phyloP scores from a whole-genome alignment of 1,284 basidiomycete species.

The Ceratobasidium sp. region DNA sequence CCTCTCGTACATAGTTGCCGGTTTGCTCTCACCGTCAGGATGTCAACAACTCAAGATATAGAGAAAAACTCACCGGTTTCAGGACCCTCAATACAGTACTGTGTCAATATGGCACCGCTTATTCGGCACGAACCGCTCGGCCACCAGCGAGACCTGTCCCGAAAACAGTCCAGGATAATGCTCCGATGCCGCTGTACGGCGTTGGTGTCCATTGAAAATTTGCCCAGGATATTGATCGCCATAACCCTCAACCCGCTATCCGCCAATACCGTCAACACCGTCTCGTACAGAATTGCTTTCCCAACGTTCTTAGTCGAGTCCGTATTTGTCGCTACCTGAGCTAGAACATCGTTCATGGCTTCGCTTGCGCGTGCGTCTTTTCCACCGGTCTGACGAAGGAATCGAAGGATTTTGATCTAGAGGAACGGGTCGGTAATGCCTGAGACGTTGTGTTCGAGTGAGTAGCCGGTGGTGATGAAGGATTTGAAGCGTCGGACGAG shows the following conservation, averaged over 20 bases:
- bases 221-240: conserved; percentile 99
- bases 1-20: conserved; percentile 97
- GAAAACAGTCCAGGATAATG: conserved; percentile 93
- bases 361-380: conserved; percentile 92
- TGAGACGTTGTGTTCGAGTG: conserved; percentile 99
- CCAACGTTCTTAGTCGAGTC: conserved; percentile 99
- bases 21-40: conserved; percentile 69
- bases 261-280: conserved; percentile 96
- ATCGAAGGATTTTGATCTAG: conserved; percentile 96
- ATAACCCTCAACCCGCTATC: conserved; percentile 96
- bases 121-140: conserved; percentile 95
- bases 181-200: conserved; percentile 98
- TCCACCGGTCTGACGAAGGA: conserved; percentile 89
- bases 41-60: conserved; percentile 19
- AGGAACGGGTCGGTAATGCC: conserved; percentile 99
- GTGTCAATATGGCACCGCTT: conserved; percentile 99
- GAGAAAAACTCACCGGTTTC: conserved; percentile 77
- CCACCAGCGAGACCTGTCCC: conserved; percentile 99
- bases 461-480: conserved; percentile 96
- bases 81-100: conserved; percentile 83
- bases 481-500: conserved; percentile 97
- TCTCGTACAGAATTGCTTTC: conserved; percentile 98
- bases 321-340: conserved; percentile 99
- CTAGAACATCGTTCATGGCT: conserved; percentile 98
- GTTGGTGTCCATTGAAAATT: conserved; percentile 98